These are phyloP conservation scores for Cicer chorassanicum DNA, from an alignment of 306 rosid genomes.

Conservation along the genomic window DNA sequence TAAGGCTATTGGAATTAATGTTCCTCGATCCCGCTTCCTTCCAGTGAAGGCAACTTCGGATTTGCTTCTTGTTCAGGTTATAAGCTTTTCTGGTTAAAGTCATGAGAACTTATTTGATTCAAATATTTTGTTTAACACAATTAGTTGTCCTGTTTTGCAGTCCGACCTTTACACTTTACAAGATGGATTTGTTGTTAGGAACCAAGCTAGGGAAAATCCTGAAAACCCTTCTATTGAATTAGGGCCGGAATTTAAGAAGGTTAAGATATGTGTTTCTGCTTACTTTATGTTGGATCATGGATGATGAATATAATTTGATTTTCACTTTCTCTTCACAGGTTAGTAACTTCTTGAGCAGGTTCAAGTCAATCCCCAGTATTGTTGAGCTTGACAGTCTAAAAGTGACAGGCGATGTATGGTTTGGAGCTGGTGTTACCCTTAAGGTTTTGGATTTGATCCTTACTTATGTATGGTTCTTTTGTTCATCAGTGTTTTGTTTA, in stretches of 20 bases:
- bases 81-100: slow-evolving; percentile 35
- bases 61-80: slow-evolving; percentile 98
- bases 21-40: slow-evolving; percentile 94
- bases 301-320: slow-evolving; percentile 40
- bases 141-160: slow-evolving; percentile 52
- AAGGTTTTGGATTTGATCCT: slow-evolving; percentile 59
- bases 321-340: slow-evolving; percentile 56
- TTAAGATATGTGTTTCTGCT: slow-evolving; percentile 36
- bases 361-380: slow-evolving; percentile 94
- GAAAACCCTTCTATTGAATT: slow-evolving; percentile 90
- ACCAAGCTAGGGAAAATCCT: slow-evolving; percentile 71
- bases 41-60: slow-evolving; percentile 98
- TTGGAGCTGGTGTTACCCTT: slow-evolving; percentile 75
- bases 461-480: neutral
- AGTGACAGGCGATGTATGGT: slow-evolving; percentile 90
- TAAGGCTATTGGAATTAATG: slow-evolving; percentile 86
- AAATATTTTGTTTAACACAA: slow-evolving; percentile 29
- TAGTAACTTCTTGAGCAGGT: slow-evolving; percentile 75
- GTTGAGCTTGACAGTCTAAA: slow-evolving; percentile 82
- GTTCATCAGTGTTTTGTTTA: slow-evolving; percentile 12
- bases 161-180: slow-evolving; percentile 86
- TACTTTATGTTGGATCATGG: slow-evolving; percentile 6
- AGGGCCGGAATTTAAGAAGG: slow-evolving; percentile 98
- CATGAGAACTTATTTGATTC: slow-evolving; percentile 27
- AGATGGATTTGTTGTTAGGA: slow-evolving; percentile 75